Percentiles rank a stretch among this genome's conserved stretches.
phyloP scores from a whole-genome alignment of 2,329 filamentous ascomycete species.

The Epichloe glyceriae region DNA sequence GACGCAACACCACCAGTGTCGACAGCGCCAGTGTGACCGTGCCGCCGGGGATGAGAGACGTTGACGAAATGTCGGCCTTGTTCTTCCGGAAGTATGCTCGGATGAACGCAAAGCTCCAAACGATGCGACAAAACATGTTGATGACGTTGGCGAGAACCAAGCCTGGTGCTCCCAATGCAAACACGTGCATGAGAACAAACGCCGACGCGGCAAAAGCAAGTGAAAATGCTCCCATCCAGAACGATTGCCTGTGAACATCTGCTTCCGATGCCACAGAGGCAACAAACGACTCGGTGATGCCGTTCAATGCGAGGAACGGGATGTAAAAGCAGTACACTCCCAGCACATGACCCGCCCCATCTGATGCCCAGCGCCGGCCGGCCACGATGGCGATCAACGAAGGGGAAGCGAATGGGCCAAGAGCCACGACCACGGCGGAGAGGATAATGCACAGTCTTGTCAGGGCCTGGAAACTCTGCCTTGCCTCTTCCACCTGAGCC shows the following conservation, averaged over 20 bases:
- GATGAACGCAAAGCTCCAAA: slow-evolving; percentile 71
- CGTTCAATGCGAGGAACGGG: slow-evolving; percentile 82
- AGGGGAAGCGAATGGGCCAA: slow-evolving; percentile 67
- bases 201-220: slow-evolving; percentile 61
- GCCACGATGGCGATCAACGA: slow-evolving; percentile 63
- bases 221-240: slow-evolving; percentile 78
- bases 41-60: slow-evolving; percentile 16
- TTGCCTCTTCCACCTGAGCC: slow-evolving; percentile 26
- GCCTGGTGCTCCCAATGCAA: slow-evolving; percentile 61
- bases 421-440: slow-evolving; percentile 50
- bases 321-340: slow-evolving; percentile 85
- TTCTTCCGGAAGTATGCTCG: slow-evolving; percentile 42
- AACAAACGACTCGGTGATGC: slow-evolving; percentile 84
- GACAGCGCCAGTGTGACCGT: slow-evolving; percentile 16
- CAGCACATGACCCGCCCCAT: slow-evolving; percentile 61
- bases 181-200: slow-evolving; percentile 58
- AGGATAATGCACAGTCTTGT: slow-evolving; percentile 64
- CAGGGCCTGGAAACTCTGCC: slow-evolving; percentile 46
- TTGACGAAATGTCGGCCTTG: slow-evolving; percentile 19
- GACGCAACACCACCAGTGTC: slow-evolving; percentile 15
- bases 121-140: slow-evolving; percentile 77
- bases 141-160: slow-evolving; percentile 78
- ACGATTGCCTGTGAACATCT: slow-evolving; percentile 64
- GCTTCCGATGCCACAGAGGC: slow-evolving; percentile 66
- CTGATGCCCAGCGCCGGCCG: slow-evolving; percentile 60